phyloP scores from a whole-genome alignment of 1,284 basidiomycete species.

The Tilletia caries region DNA sequence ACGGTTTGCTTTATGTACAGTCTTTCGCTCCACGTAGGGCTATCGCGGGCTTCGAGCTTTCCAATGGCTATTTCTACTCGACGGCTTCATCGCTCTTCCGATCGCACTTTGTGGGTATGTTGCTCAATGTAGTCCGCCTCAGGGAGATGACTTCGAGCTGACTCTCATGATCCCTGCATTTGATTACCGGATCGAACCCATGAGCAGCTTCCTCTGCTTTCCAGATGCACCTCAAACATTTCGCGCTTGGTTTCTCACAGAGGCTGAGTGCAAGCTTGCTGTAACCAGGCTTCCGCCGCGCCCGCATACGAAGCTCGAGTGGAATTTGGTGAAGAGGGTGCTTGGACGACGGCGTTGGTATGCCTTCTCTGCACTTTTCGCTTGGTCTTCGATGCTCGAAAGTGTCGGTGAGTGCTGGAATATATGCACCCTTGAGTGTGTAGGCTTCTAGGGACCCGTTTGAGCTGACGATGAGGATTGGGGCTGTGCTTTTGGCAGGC shows the following conservation, averaged over 20 bases:
- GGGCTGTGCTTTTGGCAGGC: too few relatives aligned
- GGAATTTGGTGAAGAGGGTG: constrained; percentile 58
- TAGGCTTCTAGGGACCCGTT: too few relatives aligned
- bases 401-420: constrained; percentile 60
- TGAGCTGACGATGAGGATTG: too few relatives aligned
- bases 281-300: constrained; percentile 46
- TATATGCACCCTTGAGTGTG: too few relatives aligned
- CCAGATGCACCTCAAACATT: constrained; percentile 68
- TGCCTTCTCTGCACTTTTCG: constrained; percentile 60
- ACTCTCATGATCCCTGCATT: too few relatives aligned
- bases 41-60: constrained; percentile 64
- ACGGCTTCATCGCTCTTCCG: constrained; percentile 70
- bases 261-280: constrained; percentile 58
- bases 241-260: constrained; percentile 64
- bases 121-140: too few relatives aligned
- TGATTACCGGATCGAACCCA: too few relatives aligned
- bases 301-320: constrained; percentile 55
- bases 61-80: constrained; percentile 72
- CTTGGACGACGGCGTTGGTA: constrained; percentile 69
- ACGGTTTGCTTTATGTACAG: too few relatives aligned
- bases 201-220: constrained; percentile 59
- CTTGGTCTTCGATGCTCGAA: constrained; percentile 67
- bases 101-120: constrained; percentile 65
- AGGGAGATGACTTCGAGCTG: too few relatives aligned
- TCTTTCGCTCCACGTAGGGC: constrained; percentile 60